Evolutionary conservation across 2,329 filamentous ascomycete species (phyloP).

Genomic region (Madurella mycetomatis): DNA sequence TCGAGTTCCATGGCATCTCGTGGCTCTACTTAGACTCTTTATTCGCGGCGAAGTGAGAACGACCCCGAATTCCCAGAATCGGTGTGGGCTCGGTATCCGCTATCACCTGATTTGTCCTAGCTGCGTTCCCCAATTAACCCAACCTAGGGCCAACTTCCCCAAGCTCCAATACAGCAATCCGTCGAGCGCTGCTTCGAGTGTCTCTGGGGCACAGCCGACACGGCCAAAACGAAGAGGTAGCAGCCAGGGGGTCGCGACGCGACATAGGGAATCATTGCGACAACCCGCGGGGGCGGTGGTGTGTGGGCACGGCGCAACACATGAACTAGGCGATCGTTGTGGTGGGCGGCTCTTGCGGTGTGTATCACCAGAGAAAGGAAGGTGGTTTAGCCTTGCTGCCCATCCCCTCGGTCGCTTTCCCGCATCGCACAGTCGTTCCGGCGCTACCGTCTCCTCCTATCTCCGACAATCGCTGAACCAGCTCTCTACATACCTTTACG

Average conservation of each 20-base stretch:
- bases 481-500: not conserved
- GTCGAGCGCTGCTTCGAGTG: not conserved
- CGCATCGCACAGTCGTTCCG: not conserved
- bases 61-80: not conserved
- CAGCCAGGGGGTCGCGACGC: not conserved
- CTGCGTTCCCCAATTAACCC: no score
- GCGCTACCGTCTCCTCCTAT: not conserved
- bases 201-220: not conserved
- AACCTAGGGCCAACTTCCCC: not conserved
- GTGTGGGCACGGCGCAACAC: slow-evolving; percentile 6
- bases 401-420: not conserved
- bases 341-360: slow-evolving; percentile 2
- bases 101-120: slow-evolving; percentile 9
- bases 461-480: not conserved
- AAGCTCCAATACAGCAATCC: not conserved
- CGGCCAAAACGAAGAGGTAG: not conserved
- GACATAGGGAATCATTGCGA: not conserved
- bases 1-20: not conserved
- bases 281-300: not conserved
- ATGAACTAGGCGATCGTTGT: slow-evolving; percentile 1
- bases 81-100: not conserved
- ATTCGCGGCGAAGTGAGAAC: not conserved
- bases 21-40: not conserved
- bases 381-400: not conserved
- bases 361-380: slow-evolving; percentile 6